Evolutionary conservation across 1,284 basidiomycete genomes (phyloP).

Genomic region (Ustilago bromivora): DNA sequence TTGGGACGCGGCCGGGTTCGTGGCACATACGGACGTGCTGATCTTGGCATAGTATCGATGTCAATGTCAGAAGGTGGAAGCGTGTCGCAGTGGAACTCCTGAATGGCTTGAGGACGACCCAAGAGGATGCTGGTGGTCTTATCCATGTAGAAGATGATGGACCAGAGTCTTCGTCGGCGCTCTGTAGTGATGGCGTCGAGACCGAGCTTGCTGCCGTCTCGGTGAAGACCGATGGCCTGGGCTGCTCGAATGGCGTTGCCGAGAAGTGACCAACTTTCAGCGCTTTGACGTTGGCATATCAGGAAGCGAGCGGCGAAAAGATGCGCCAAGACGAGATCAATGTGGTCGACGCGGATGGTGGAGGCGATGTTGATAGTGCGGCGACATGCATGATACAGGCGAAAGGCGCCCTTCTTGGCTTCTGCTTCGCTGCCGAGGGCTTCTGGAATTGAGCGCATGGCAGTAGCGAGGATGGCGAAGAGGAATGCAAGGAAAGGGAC

Average conservation of each 20-base stretch:
- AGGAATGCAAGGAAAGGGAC: constrained; percentile 89
- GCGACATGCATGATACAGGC: constrained; percentile 76
- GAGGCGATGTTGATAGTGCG: constrained; percentile 59
- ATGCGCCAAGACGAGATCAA: constrained; percentile 64
- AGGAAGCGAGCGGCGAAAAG: constrained; percentile 81
- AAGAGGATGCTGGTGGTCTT: constrained; percentile 86
- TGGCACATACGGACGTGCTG: constrained; percentile 53
- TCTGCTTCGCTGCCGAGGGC: constrained; percentile 68
- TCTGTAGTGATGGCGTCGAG: constrained; percentile 80
- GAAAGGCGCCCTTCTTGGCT: constrained; percentile 57
- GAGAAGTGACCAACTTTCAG: constrained; percentile 94
- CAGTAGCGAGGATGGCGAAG: constrained; percentile 92
- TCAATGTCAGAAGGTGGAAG: constrained; percentile 85
- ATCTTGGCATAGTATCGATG: constrained; percentile 72
- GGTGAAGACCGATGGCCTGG: constrained; percentile 90
- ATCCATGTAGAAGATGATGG: constrained; percentile 91
- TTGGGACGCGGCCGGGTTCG: constrained; percentile 59
- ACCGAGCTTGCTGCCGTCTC: constrained; percentile 80
- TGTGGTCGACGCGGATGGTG: constrained; percentile 65
- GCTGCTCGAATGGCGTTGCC: constrained; percentile 92
- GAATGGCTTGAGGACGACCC: constrained; percentile 87
- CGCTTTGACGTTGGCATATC: constrained; percentile 86
- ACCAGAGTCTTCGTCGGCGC: constrained; percentile 91
- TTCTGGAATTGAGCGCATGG: constrained; percentile 86
- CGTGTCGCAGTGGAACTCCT: constrained; percentile 79